phyloP scores from a whole-genome alignment of 2,329 filamentous ascomycete species.

The Xylaria sp. region DNA sequence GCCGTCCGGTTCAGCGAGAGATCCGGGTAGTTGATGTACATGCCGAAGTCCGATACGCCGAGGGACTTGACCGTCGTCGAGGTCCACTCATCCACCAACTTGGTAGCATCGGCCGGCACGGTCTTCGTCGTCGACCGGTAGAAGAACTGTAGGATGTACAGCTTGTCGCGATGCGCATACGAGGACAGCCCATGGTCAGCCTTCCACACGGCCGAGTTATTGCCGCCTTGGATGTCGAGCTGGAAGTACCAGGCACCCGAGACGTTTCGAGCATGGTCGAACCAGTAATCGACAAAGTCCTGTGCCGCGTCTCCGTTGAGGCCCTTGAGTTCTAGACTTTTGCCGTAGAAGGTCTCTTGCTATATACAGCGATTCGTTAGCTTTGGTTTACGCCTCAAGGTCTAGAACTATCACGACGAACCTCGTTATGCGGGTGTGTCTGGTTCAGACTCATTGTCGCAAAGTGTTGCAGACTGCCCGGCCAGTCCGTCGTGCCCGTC shows the following conservation, averaged over 20 bases:
- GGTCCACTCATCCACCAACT: constrained; percentile 40
- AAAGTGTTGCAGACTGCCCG: constrained; percentile 42
- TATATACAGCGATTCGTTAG: constrained; percentile 32
- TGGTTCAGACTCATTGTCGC: constrained; percentile 41
- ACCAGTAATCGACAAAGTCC: constrained; percentile 49
- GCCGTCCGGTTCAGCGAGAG: constrained; percentile 51
- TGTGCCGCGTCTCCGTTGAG: constrained; percentile 44
- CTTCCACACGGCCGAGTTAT: constrained; percentile 45
- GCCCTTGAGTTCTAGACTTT: constrained; percentile 48
- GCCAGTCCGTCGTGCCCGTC: constrained; percentile 41
- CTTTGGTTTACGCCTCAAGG: neutral
- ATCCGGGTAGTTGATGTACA: constrained; percentile 61
- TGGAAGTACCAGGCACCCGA: constrained; percentile 49
- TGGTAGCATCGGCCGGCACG: constrained; percentile 38
- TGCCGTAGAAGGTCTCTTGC: constrained; percentile 52
- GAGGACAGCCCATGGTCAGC: constrained; percentile 41
- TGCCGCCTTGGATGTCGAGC: constrained; percentile 50
- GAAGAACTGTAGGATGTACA: constrained; percentile 57
- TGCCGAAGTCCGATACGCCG: constrained; percentile 35
- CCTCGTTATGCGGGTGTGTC: constrained; percentile 39
- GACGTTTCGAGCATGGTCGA: constrained; percentile 44
- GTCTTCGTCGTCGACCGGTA: constrained; percentile 45
- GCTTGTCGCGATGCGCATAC: constrained; percentile 51
- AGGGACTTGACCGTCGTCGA: constrained; percentile 33
- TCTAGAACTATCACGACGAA: constrained; percentile 26